Evolutionary conservation across 2,329 filamentous ascomycete genomes (phyloP).

Genomic region (Colletotrichum caudatum): DNA sequence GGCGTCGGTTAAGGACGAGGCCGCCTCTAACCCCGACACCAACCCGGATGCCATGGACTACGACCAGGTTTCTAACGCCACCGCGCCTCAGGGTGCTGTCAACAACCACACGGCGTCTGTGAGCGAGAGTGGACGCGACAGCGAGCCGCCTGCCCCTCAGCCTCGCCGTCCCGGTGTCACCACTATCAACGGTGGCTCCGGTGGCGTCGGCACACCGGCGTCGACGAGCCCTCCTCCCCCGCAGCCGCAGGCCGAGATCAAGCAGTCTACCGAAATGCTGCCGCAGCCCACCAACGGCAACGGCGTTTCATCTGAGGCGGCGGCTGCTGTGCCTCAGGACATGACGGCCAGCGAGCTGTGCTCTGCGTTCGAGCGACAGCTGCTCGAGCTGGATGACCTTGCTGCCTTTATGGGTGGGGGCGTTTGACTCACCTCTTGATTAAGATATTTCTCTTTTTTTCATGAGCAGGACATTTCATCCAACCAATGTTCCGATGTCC

Average conservation of each 20-base stretch:
- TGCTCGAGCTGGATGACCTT: constrained; percentile 70
- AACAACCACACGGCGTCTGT: constrained; percentile 45
- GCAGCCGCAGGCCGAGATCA: constrained; percentile 49
- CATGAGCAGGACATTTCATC: neutral
- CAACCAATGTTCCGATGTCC: constrained; percentile 9
- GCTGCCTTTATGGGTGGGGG: constrained; percentile 73
- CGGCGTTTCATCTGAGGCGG: constrained; percentile 45
- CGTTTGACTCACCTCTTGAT: constrained; percentile 53
- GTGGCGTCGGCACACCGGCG: constrained; percentile 60
- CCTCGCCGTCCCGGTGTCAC: constrained; percentile 66
- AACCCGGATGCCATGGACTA: constrained; percentile 70
- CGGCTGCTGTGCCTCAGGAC: constrained; percentile 52
- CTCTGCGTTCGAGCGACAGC: constrained; percentile 69
- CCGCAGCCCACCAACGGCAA: constrained; percentile 34
- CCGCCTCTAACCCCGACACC: constrained; percentile 66
- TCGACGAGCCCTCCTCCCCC: constrained; percentile 59
- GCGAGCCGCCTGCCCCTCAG: constrained; percentile 63
- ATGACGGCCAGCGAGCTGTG: constrained; percentile 72
- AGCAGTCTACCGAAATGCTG: constrained; percentile 50
- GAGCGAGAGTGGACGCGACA: constrained; percentile 60
- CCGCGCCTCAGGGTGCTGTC: constrained; percentile 48
- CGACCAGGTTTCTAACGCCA: constrained; percentile 57
- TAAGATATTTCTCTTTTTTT: neutral
- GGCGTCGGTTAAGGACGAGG: constrained; percentile 66
- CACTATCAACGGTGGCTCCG: constrained; percentile 70